phyloP scores from a whole-genome alignment of 441 rosid genomes.

The Omphalea diandra region DNA sequence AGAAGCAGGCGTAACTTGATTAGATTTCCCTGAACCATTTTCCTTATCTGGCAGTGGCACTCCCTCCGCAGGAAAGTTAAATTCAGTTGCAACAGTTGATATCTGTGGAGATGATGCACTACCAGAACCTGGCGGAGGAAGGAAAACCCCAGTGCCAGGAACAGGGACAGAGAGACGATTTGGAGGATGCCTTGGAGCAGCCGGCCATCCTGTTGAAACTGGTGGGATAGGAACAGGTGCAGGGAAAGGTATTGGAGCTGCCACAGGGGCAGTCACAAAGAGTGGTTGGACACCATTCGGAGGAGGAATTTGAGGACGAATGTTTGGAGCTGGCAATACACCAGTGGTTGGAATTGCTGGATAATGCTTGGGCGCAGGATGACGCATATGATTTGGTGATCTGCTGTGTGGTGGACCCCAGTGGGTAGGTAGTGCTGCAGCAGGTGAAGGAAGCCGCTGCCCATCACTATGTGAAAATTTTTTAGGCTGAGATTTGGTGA shows the following conservation, averaged over 20 bases:
- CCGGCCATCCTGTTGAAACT: conserved; percentile 59
- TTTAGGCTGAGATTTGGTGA: conserved; percentile 61
- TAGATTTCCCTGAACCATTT: conserved; percentile 31
- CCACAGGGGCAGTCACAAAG: conserved; percentile 44
- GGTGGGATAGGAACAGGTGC: conserved; percentile 63
- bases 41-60: conserved; percentile 27
- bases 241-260: conserved; percentile 57
- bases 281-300: conserved; percentile 57
- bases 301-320: conserved; percentile 52
- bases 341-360: conserved; percentile 46
- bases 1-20: conserved; percentile 20
- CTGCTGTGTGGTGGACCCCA: conserved; percentile 64
- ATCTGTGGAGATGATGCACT: conserved; percentile 38
- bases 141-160: conserved; percentile 94
- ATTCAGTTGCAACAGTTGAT: conserved; percentile 25
- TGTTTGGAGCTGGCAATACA: conserved; percentile 55
- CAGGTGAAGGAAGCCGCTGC: conserved; percentile 35
- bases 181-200: conserved; percentile 56
- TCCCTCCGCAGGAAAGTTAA: conserved; percentile 25
- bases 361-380: conserved; percentile 56
- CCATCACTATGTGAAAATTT: conserved; percentile 38
- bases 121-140: conserved; percentile 66
- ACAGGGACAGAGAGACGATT: conserved; percentile 50
- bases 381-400: conserved; percentile 52
- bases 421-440: conserved; percentile 37